Conservation (phyloP, 495 filamentous ascomycete genomes). For the Penicillium chermesinum region DNA sequence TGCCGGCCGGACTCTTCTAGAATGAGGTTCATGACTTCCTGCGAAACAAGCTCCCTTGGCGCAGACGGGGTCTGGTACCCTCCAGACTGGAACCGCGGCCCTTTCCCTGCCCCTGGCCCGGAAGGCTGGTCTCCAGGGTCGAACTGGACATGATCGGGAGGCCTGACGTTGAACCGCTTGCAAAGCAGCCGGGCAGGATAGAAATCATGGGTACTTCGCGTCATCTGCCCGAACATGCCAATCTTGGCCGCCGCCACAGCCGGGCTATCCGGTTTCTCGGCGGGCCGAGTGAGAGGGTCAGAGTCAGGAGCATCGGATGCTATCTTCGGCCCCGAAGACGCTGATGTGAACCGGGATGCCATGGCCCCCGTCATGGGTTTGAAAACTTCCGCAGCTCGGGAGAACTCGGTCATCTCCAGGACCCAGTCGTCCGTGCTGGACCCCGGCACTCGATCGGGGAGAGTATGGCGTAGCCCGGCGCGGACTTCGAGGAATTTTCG, state of each 20-base stretch:
- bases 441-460: slow-evolving; percentile 54
- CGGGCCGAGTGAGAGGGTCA: slow-evolving; percentile 50
- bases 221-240: slow-evolving; percentile 91
- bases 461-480: slow-evolving; percentile 56
- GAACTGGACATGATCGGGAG: slow-evolving; percentile 63
- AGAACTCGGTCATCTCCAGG: slow-evolving; percentile 80
- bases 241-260: slow-evolving; percentile 83
- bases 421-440: slow-evolving; percentile 69
- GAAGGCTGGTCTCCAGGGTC: slow-evolving; percentile 44
- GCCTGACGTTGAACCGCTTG: slow-evolving; percentile 84
- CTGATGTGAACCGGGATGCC: slow-evolving; percentile 86
- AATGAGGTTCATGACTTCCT: slow-evolving; percentile 37
- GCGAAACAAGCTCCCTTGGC: slow-evolving; percentile 36
- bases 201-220: slow-evolving; percentile 65
- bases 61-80: slow-evolving; percentile 30
- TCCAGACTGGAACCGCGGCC: slow-evolving; percentile 31
- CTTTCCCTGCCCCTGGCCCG: slow-evolving; percentile 15
- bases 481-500: slow-evolving; percentile 71
- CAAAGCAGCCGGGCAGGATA: slow-evolving; percentile 80
- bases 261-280: slow-evolving; percentile 66
- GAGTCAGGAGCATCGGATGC: slow-evolving; percentile 40
- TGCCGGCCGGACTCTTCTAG: slow-evolving; percentile 26
- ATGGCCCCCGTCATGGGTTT: slow-evolving; percentile 87
- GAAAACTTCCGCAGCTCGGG: slow-evolving; percentile 84
- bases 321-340: slow-evolving; percentile 44